Conservation (phyloP, 306 rosid genomes). For the Biancaea sappan region DNA sequence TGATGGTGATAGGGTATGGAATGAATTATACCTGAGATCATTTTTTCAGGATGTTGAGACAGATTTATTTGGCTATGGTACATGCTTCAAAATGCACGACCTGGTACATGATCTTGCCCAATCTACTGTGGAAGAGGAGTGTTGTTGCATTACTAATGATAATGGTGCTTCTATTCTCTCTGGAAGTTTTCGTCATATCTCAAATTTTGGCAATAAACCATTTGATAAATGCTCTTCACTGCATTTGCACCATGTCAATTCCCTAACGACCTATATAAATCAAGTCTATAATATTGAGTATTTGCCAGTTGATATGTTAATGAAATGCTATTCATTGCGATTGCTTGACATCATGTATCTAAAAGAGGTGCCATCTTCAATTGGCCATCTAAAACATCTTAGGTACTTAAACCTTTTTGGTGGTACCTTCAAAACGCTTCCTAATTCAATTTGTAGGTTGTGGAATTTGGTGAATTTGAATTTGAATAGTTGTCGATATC, state of each 20-base stretch:
- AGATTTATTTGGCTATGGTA: neutral
- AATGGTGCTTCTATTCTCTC: neutral
- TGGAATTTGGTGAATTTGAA: conserved; percentile 25
- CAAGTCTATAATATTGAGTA: rapidly evolving
- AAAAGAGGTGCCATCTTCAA: neutral
- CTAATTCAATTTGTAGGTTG: neutral
- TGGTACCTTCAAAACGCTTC: neutral
- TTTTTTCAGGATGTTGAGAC: conserved; percentile 28
- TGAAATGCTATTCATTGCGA: conserved; percentile 9
- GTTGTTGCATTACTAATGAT: neutral
- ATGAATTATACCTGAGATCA: conserved; percentile 34
- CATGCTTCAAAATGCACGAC: conserved; percentile 24
- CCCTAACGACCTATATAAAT: neutral
- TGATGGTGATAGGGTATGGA: conserved; percentile 9
- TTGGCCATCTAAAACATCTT: conserved; percentile 7
- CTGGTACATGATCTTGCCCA: conserved; percentile 30
- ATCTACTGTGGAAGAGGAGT: neutral
- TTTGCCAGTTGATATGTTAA: neutral
- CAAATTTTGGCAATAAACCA: rapidly evolving
- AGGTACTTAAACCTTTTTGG: conserved; percentile 1
- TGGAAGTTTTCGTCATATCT: conserved; percentile 23
- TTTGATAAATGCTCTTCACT: rapidly evolving
- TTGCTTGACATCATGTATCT: rapidly evolving
- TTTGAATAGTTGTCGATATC: rapidly evolving
- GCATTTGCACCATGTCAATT: neutral